Base-by-base conservation (phyloP, 176 grass and related monocot species). In the Raddia distichophylla region DNA sequence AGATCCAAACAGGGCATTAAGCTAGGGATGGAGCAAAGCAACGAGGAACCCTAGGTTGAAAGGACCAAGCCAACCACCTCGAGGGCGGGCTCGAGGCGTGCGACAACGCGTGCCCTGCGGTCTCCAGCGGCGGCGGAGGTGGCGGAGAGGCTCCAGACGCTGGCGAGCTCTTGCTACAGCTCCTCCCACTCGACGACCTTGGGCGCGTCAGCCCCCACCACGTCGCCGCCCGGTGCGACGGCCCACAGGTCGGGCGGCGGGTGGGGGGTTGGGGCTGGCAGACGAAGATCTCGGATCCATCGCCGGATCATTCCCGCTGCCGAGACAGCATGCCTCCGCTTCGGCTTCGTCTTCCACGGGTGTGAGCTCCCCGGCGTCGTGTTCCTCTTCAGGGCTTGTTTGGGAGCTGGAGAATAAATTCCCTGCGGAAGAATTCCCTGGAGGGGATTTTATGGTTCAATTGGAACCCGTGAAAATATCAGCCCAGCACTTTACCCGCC, bases 161-260 rank as follows among this genome's bases (percentile, higher is more conserved):
- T 87, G 3, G 92, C 93, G 51, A 99, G 90, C 70, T 98, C 96
- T 82, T 98, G 90, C 86, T 93, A 90, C 68, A 98, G 89, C 67
- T 99, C 96, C 59, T 93, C 93, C 90, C 90, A 98, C 71, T 6
- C 46, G 68, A 48, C 10, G 47, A 8, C 47, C 47, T 10, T 48
- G 47, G 47, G 47, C 47, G 9, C 47, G 47, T 48, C 47, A 8
- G 47, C 47, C 47, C 47, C 47, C 6, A 10, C 47, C 60, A 62
- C 60, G 22, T 62, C 60, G 5, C 60, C 14, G 12, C 13, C 22
- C 22, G 11, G 60, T 5, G 32, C 10, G 60, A 62, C 11, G 2
- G 33, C 60, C 37, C 37, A 40, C 37, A 2, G 2, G 4, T 40
- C 37, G 37, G 37, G 37, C 37, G 37, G 37, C 37, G n/a, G n/a